Evolutionary conservation across 768 basidiomycete species (phyloP), one percentile per base, ranked within the genome.

Genomic region (Trametes meyenii): DNA sequence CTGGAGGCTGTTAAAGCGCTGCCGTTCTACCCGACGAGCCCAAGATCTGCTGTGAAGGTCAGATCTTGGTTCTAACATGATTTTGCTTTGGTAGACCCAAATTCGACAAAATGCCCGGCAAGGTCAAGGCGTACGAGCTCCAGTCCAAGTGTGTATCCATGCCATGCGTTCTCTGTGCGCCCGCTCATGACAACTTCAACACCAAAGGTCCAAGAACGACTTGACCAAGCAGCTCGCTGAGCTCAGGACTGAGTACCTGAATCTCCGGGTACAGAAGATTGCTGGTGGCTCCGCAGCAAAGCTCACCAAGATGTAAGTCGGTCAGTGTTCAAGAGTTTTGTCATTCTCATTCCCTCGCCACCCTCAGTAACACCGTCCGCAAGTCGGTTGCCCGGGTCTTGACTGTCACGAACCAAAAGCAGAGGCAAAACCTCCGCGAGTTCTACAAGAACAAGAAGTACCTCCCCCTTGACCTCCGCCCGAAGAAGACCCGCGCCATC

Each of bases 401-500:
- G 80, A 99, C 97, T 45, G 95, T 98, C 71, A 96, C 90, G 84
- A 98, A 97, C 89, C 91, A 94, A 76, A 99, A 99, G 80, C 88
- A 89, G 69, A 92, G 96, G 69, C 90, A 94, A 82, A 94, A 95
- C 79, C 87, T 97, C 68, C 92, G 94, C 58, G 96, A 98, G 77
- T 94, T 88, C 83, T 98, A 98, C 92, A 96, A 96, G 85, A 79
- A 82, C 77, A 96, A 96, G 87, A 96, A 93, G 75, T 92, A 92
- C 80, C 81, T 92, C 67, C 97, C 97, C 65, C 94, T 98, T 68
- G 97, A 99, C 83, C 90, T 99, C 74, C 92, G 97, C 67, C 77
- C 87, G 67, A 99, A 98, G 90, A 96, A 90, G 88, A 99, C 97
- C 65, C 90, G 97, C 70, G 97, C 97, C 43, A 98, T 99, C 83